A percentile compares a stretch with the other conserved stretches of the same genome.
Evolutionary conservation across 1,284 basidiomycete species (phyloP).

Genomic region (Boletus sp.): DNA sequence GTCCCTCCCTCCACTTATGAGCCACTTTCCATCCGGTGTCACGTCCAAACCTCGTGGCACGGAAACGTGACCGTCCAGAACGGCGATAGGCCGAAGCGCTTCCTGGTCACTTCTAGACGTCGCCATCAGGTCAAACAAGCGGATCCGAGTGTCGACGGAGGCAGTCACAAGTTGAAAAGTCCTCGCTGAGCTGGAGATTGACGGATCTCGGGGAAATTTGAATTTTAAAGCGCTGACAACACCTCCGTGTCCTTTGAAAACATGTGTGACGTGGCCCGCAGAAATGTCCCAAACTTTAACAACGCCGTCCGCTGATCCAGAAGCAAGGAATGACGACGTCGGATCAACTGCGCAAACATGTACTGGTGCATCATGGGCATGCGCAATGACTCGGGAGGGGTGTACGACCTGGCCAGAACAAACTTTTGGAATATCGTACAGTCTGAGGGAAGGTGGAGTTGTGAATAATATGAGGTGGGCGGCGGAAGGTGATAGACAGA

Average conservation of each 20-base stretch:
- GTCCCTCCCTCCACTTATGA: conserved; percentile 87
- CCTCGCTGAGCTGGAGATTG: conserved; percentile 43
- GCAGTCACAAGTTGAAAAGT: conserved; percentile 85
- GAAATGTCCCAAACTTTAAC: conserved; percentile 96
- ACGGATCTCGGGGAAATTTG: conserved; percentile 62
- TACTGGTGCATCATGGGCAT: conserved; percentile 89
- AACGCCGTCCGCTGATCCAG: conserved; percentile 91
- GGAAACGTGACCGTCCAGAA: conserved; percentile 88
- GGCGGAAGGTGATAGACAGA: conserved; percentile 64
- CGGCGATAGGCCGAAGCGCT: conserved; percentile 64
- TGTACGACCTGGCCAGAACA: conserved; percentile 47
- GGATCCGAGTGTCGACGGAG: conserved; percentile 82
- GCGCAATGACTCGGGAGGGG: conserved; percentile 71
- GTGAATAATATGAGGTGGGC: conserved; percentile 66
- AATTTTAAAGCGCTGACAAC: conserved; percentile 89
- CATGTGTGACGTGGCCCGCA: conserved; percentile 88
- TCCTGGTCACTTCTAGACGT: conserved; percentile 51
- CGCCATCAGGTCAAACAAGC: conserved; percentile 84
- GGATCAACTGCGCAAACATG: conserved; percentile 84
- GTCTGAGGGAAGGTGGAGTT: conserved; percentile 60
- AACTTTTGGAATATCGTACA: conserved; percentile 60
- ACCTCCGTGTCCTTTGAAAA: conserved; percentile 95
- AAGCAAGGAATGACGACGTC: conserved; percentile 89
- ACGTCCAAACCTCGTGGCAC: conserved; percentile 86
- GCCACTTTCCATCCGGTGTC: conserved; percentile 79